These are phyloP conservation scores for Trapa incisa DNA, from an alignment of 345 rosid genomes.

Conservation along the genomic window DNA sequence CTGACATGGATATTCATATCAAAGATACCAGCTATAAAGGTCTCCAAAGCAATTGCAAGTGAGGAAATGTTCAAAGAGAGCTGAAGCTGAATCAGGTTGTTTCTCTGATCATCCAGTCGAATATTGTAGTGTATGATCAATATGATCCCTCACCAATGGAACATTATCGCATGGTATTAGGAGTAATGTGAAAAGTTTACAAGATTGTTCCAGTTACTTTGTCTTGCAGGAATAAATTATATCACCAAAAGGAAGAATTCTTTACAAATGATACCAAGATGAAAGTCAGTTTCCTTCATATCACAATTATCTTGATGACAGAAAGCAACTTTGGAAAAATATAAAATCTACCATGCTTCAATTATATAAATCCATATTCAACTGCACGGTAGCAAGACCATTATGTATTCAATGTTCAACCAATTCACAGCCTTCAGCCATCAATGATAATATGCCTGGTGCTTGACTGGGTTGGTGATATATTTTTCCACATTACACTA, in stretches of 20 bases:
- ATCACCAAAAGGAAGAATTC: not conserved
- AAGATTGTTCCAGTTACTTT: not conserved
- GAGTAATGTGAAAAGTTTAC: not conserved
- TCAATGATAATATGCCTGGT: not conserved
- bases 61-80: constrained; percentile 67
- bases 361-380: not conserved
- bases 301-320: not conserved
- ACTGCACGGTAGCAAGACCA: not conserved
- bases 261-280: not conserved
- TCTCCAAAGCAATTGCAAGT: constrained; percentile 58
- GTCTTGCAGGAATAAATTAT: not conserved
- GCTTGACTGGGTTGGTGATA: not conserved
- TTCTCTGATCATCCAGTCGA: constrained; percentile 80
- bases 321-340: not conserved
- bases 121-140: constrained; percentile 90
- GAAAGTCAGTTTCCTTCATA: not conserved
- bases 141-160: constrained; percentile 73
- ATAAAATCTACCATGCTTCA: not conserved
- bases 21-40: constrained; percentile 45
- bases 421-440: not conserved
- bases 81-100: constrained; percentile 80
- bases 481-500: not conserved
- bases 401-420: not conserved
- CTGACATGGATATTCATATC: constrained; percentile 66
- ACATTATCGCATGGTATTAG: too few species aligned